Evolutionary conservation across 495 filamentous ascomycete species (phyloP).

Genomic region (Penicillium turbatum): DNA sequence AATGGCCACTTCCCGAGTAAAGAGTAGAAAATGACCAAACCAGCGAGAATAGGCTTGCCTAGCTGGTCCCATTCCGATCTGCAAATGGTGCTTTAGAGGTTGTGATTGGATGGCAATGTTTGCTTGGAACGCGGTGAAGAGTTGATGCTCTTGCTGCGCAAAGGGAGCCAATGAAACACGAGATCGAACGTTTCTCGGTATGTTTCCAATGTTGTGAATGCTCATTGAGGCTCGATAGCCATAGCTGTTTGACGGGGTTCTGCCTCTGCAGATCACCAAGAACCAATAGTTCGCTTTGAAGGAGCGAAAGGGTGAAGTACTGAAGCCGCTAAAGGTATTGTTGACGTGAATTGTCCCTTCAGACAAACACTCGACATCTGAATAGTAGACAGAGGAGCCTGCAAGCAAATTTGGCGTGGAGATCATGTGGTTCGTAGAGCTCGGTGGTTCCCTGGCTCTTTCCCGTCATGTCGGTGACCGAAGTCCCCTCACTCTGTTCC

Average conservation of each 20-base stretch:
- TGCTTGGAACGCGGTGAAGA: not conserved
- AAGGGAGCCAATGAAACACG: not conserved
- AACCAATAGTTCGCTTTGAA: not conserved
- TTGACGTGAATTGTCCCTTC: not conserved
- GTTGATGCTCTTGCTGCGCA: not conserved
- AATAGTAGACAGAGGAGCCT: too few species aligned
- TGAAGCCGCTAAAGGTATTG: not conserved
- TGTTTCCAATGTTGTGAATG: not conserved
- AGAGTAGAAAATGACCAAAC: not conserved
- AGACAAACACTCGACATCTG: not conserved
- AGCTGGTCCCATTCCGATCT: too few species aligned
- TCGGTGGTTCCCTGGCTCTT: not conserved
- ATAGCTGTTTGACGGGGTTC: not conserved
- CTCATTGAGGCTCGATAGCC: too few species aligned
- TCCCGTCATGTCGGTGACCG: conserved; percentile 20
- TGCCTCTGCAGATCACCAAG: not conserved
- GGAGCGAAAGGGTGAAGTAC: not conserved
- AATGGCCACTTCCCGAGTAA: too few species aligned
- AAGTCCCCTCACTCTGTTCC: conserved; percentile 17
- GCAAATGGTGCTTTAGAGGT: not conserved
- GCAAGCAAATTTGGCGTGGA: not conserved
- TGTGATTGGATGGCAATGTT: not conserved
- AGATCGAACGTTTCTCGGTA: not conserved
- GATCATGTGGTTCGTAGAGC: not conserved
- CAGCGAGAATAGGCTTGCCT: not conserved